These are phyloP conservation scores for Pichia eremophila DNA, from an alignment of 805 yeast species.

Conservation along the genomic window DNA sequence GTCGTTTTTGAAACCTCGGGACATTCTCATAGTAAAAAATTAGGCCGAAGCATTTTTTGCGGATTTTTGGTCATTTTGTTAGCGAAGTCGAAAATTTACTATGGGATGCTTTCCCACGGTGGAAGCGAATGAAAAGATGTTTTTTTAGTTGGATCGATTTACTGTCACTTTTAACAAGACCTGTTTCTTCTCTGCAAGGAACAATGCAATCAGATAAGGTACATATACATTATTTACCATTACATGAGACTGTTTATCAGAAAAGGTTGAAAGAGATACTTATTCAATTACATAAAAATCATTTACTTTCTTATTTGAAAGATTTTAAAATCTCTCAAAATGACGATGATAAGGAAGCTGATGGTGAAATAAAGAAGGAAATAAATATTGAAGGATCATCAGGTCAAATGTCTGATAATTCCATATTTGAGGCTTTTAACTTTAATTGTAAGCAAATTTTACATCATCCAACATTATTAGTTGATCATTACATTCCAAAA, in stretches of 20 bases:
- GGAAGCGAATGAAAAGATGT: no score
- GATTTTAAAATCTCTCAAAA: not conserved
- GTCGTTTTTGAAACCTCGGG: no score
- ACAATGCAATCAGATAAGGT: slow-evolving; percentile 6
- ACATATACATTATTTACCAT: slow-evolving; percentile 29
- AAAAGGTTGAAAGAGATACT: slow-evolving; percentile 34
- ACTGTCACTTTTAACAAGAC: no score
- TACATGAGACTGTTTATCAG: slow-evolving; percentile 35
- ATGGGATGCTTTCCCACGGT: no score
- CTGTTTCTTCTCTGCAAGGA: not conserved
- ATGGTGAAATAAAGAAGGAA: not conserved
- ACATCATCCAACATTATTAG: slow-evolving; percentile 63
- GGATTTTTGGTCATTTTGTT: no score
- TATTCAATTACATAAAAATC: slow-evolving; percentile 31
- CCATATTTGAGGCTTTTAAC: slow-evolving; percentile 33
- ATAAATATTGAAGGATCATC: not conserved
- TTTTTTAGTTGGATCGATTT: no score
- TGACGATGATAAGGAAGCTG: not conserved
- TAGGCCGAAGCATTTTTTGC: no score
- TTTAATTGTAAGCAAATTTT: slow-evolving; percentile 41
- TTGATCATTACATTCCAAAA: slow-evolving; percentile 70
- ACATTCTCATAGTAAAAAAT: no score
- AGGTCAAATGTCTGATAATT: slow-evolving; percentile 16
- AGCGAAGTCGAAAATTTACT: no score
- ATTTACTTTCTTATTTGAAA: slow-evolving; percentile 9